A percentile compares a stretch with the other conserved stretches of the same genome.
Evolutionary conservation across 768 basidiomycete species (phyloP).

Genomic region (Boletus rufocinnamomeus): DNA sequence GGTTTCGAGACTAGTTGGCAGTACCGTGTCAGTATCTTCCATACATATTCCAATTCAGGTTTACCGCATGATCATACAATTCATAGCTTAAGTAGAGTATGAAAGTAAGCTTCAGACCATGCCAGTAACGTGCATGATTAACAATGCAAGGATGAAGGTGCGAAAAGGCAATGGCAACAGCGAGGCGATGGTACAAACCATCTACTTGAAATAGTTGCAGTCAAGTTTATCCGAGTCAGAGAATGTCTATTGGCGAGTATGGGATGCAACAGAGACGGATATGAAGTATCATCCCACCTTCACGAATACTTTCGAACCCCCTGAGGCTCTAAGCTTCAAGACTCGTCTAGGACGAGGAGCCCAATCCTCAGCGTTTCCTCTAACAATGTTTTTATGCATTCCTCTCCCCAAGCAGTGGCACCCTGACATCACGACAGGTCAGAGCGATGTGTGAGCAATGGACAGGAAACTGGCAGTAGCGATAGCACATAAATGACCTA

Average conservation of each 20-base stretch:
- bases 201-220: not conserved
- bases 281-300: not conserved
- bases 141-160: not conserved
- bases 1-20: no score
- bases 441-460: not conserved
- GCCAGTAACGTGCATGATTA: not conserved
- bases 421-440: conserved; percentile 8
- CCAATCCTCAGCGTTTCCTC: conserved; percentile 22
- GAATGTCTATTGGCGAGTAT: not conserved
- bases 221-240: not conserved
- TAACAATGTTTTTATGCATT: conserved; percentile 15
- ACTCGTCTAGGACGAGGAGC: conserved; percentile 10
- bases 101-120: not conserved
- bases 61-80: no score
- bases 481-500: not conserved
- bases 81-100: not conserved
- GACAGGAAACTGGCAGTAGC: not conserved
- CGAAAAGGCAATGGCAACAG: not conserved
- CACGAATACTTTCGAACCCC: no score
- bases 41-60: no score
- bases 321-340: not conserved
- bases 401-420: conserved; percentile 24
- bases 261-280: not conserved
- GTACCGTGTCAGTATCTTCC: no score
- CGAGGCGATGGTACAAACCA: not conserved